Percentiles rank a stretch among this genome's conserved stretches.
Conservation (phyloP, 2,329 filamentous ascomycete genomes). For the Lasiodiplodia citricola region DNA sequence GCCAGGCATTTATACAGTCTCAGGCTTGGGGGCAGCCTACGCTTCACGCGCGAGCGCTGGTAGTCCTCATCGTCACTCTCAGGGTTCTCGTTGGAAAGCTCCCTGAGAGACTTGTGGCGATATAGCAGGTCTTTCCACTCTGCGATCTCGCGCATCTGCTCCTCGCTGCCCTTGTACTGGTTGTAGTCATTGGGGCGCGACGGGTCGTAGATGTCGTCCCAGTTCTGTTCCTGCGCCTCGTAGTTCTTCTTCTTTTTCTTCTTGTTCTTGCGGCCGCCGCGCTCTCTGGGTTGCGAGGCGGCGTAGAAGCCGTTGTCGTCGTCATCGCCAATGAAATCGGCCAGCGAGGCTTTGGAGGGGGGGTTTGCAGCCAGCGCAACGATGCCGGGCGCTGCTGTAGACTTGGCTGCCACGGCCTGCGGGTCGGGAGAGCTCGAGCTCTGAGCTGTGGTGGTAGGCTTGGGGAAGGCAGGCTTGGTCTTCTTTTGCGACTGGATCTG, state of each 20-base stretch:
- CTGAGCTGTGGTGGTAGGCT: constrained; percentile 40
- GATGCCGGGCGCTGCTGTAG: constrained; percentile 6
- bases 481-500: constrained; percentile 61
- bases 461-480: constrained; percentile 66
- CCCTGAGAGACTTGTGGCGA: constrained; percentile 31
- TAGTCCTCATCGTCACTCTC: constrained; percentile 57
- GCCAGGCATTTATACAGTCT: not conserved
- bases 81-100: constrained; percentile 21
- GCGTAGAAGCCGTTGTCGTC: constrained; percentile 71
- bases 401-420: constrained; percentile 26
- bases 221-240: constrained; percentile 69
- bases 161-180: constrained; percentile 83
- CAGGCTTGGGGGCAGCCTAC: constrained; percentile 42
- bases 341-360: constrained; percentile 70
- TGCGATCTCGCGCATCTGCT: constrained; percentile 76
- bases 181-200: constrained; percentile 81
- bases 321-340: constrained; percentile 86
- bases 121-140: constrained; percentile 83
- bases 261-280: constrained; percentile 72
- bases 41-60: constrained; percentile 47
- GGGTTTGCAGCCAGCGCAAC: constrained; percentile 46
- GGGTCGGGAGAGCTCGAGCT: constrained; percentile 31
- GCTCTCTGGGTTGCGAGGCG: constrained; percentile 64
- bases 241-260: constrained; percentile 75
- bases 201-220: constrained; percentile 92